These are phyloP conservation scores for Colletotrichum brevisporum DNA, from an alignment of 2,329 filamentous ascomycete species.

Conservation along the genomic window DNA sequence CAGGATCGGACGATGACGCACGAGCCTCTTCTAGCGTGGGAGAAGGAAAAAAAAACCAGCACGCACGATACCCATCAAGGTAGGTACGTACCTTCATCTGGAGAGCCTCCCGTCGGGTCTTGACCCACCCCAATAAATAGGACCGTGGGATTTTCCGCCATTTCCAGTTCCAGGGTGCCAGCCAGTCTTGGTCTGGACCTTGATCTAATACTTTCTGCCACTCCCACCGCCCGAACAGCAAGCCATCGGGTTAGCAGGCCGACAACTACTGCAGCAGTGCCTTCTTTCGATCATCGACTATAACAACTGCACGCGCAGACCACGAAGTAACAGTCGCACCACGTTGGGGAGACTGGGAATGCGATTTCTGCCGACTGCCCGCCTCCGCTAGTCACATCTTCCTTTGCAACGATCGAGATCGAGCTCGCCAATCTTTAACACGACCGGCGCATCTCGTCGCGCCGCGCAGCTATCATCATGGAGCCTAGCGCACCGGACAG, in stretches of 20 bases:
- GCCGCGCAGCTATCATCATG: constrained; percentile 29
- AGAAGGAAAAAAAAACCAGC: not conserved
- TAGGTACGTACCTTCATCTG: constrained; percentile 18
- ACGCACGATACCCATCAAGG: too few species aligned
- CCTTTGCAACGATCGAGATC: constrained; percentile 12
- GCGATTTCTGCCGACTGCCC: constrained; percentile 11
- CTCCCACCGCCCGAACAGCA: constrained; percentile 26
- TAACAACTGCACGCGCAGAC: not conserved
- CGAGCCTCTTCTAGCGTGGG: not conserved
- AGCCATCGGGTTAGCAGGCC: constrained; percentile 13
- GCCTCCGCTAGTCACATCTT: not conserved
- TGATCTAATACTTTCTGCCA: constrained; percentile 24
- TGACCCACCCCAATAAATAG: constrained; percentile 3
- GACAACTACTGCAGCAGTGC: constrained; percentile 14
- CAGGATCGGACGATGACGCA: constrained; percentile 37
- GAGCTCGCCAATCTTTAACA: constrained; percentile 18
- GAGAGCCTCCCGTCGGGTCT: constrained; percentile 2
- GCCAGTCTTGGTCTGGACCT: constrained; percentile 18
- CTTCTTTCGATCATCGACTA: not conserved
- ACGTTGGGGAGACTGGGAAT: constrained; percentile 22
- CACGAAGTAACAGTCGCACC: not conserved
- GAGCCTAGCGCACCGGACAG: constrained; percentile 40
- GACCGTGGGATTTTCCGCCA: constrained; percentile 38
- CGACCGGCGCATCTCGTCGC: constrained; percentile 30
- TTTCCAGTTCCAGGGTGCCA: constrained; percentile 5